Evolutionary conservation across 2,329 filamentous ascomycete genomes (phyloP).

Genomic region (Fusarium metavorans): DNA sequence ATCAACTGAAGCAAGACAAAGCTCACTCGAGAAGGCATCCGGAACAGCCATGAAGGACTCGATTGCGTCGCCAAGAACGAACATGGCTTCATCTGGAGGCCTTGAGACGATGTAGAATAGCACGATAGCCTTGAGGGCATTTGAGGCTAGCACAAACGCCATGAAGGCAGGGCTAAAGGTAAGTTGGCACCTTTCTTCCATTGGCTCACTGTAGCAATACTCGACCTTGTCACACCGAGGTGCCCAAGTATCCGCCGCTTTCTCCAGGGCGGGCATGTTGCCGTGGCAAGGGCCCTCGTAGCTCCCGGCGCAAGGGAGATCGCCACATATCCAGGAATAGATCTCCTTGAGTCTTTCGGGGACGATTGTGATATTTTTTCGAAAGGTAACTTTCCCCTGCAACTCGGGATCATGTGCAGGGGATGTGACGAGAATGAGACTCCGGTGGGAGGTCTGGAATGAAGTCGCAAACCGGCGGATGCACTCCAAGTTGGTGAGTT

Average conservation of each 20-base stretch:
- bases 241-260: not conserved
- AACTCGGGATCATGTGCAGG: not conserved
- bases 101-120: not conserved
- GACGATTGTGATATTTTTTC: not conserved
- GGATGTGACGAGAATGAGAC: not conserved
- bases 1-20: slow-evolving; percentile 3
- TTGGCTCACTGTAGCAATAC: slow-evolving; percentile 14
- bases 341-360: not conserved
- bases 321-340: slow-evolving; percentile 4
- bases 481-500: not conserved
- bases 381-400: not conserved
- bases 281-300: no score
- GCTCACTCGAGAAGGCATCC: not conserved
- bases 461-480: not conserved
- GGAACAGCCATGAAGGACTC: not conserved
- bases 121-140: slow-evolving; percentile 5
- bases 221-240: not conserved
- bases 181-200: not conserved
- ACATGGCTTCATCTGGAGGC: slow-evolving; percentile 4
- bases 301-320: not conserved
- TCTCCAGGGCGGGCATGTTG: not conserved
- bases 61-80: slow-evolving; percentile 23
- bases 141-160: not conserved
- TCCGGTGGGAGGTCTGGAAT: not conserved
- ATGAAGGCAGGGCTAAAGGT: slow-evolving; percentile 2